phyloP scores from a whole-genome alignment of 2,329 filamentous ascomycete species.

The Sclerotinia trifoliorum region DNA sequence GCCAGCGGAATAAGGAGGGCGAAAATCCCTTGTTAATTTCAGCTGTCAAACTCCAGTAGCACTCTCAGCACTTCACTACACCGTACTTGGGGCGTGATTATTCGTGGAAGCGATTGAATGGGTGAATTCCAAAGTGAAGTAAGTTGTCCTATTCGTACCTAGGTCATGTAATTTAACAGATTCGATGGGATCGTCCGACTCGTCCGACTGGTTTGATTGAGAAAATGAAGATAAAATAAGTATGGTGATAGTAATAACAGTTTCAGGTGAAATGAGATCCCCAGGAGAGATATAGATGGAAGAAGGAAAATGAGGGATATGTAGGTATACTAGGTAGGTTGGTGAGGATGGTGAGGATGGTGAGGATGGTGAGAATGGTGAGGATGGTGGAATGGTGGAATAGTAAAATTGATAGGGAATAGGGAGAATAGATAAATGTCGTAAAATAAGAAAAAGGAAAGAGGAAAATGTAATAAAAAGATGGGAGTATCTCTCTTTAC shows the following conservation, averaged over 20 bases:
- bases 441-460: slow-evolving; percentile 4
- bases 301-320: background rate
- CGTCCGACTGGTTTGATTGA: background rate
- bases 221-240: background rate
- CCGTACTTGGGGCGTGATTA: background rate
- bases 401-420: background rate
- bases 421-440: background rate
- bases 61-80: background rate
- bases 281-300: background rate
- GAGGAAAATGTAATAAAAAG: background rate
- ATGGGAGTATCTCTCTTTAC: slow-evolving; percentile 6
- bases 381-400: background rate
- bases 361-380: background rate
- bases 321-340: background rate
- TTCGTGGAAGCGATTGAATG: slow-evolving; percentile 18
- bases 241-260: background rate
- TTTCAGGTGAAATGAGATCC: background rate
- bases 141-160: background rate
- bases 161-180: background rate
- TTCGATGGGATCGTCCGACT: background rate
- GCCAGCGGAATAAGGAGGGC: slow-evolving; percentile 1
- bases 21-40: background rate
- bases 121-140: background rate
- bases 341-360: background rate
- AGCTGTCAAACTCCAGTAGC: background rate